phyloP scores from a whole-genome alignment of 352 stramenopile genomes.

The Phytophthora citricola region DNA sequence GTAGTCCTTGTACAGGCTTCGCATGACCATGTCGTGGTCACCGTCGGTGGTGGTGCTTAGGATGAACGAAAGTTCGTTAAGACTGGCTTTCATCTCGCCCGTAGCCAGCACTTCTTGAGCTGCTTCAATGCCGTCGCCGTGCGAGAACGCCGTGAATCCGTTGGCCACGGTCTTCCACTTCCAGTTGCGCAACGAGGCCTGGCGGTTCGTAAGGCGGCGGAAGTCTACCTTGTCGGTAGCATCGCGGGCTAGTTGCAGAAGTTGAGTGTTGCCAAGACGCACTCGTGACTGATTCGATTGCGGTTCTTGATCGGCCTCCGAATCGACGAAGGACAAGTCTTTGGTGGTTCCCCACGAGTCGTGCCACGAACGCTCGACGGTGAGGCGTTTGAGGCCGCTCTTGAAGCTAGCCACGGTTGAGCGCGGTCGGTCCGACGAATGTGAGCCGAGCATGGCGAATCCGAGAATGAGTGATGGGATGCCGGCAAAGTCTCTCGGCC shows the following conservation, averaged over 20 bases:
- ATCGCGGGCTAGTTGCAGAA: constrained; percentile 31
- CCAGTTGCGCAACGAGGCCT: constrained; percentile 39
- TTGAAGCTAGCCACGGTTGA: constrained; percentile 35
- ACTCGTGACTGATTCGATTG: constrained; percentile 20
- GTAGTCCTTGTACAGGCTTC: constrained; percentile 54
- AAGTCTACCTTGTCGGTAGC: constrained; percentile 39
- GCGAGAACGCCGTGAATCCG: constrained; percentile 39
- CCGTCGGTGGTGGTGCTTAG: constrained; percentile 37
- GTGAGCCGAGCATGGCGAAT: constrained; percentile 36
- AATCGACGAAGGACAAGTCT: constrained; percentile 27
- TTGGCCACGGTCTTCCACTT: constrained; percentile 45
- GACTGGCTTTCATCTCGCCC: constrained; percentile 42
- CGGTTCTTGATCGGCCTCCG: constrained; percentile 24
- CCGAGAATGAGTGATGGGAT: constrained; percentile 18
- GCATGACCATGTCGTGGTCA: constrained; percentile 48
- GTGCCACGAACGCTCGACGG: constrained; percentile 25
- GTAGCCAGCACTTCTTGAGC: constrained; percentile 37
- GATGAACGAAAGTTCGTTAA: constrained; percentile 45
- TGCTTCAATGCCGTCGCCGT: constrained; percentile 43
- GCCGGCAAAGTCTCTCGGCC: not conserved
- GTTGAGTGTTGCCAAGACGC: constrained; percentile 23
- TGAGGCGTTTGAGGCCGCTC: constrained; percentile 29
- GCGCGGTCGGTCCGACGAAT: constrained; percentile 21
- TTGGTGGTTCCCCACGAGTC: constrained; percentile 34
- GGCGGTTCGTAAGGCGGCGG: constrained; percentile 28